Base-by-base conservation (phyloP, 495 filamentous ascomycete species). In the Daldinia vernicosa region DNA sequence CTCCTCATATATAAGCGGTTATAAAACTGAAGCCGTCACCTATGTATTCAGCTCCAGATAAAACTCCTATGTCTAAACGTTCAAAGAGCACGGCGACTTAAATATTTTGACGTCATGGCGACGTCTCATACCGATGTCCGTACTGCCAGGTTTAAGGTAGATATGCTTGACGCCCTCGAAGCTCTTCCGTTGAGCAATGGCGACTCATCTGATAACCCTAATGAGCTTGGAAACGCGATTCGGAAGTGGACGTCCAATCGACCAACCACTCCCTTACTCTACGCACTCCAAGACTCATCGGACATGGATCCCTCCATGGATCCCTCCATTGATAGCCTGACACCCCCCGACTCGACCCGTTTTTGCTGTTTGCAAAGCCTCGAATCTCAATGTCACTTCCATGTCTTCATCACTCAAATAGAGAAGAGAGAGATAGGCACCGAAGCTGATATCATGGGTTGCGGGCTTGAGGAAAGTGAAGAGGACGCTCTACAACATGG, bases 231-330 rank as follows among this genome's bases (percentile, higher is more conserved):
- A 57, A 17, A 12, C 5, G 50, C 19, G 4, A 15, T 68, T 9
- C 51, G 11, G 32, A 51, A 43, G 51, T 68, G 66, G 66, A 27
- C 39, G 17, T 56, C 58, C 1, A 45, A 22, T 40, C 9, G 2
- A 6, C 37, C 51, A 26, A 11, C 24, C 22, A 30, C 50, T 0
- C 17, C 50, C 28, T 39, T 45, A 68, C 6, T 57, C 6, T 62
- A 68, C 19, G 14, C 47, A 47, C 50, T 67, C 43, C 12, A 67
- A 15, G 47, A 51, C n/a, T 68, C 66, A n/a, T 39, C 57, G 3
- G 14, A 17, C 6, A 11, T 50, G 14, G 58, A 62, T 47, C n/a
- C n/a, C n/a, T n/a, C n/a, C n/a, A 35, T 62, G n/a, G n/a, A n/a
- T n/a, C n/a, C n/a, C 12, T 68, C 2, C 4, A 22, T 15, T 4